Evolutionary conservation across 2,329 filamentous ascomycete genomes (phyloP).

Genomic region (Neonectria magnoliae): DNA sequence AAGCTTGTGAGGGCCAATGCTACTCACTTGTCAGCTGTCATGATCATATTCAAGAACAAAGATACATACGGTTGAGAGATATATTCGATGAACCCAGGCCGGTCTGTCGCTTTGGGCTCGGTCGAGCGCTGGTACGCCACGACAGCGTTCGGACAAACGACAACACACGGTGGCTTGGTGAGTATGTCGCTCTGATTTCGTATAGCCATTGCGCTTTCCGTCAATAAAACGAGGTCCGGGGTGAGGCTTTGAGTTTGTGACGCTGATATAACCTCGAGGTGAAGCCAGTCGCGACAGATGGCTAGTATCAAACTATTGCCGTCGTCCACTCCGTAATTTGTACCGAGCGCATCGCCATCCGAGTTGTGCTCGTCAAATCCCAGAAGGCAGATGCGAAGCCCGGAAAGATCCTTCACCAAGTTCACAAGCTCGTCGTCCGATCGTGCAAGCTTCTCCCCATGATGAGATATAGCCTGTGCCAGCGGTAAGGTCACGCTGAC

Average conservation of each 20-base stretch:
- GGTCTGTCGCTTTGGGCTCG: slow-evolving; percentile 29
- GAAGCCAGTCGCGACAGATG: slow-evolving; percentile 35
- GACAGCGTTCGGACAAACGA: slow-evolving; percentile 47
- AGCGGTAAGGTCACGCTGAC: slow-evolving; percentile 39
- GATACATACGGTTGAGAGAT: slow-evolving; percentile 51
- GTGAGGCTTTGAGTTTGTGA: slow-evolving; percentile 9
- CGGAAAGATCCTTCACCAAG: neutral
- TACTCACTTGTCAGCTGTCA: slow-evolving; percentile 21
- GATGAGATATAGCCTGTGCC: neutral
- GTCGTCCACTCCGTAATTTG: slow-evolving; percentile 5
- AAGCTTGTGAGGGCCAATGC: slow-evolving; percentile 52
- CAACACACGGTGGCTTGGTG: slow-evolving; percentile 39
- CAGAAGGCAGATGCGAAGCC: neutral
- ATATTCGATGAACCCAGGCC: slow-evolving; percentile 47
- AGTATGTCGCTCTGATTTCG: slow-evolving; percentile 17
- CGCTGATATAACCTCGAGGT: slow-evolving; percentile 32
- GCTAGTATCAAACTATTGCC: slow-evolving; percentile 21
- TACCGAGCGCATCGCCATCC: neutral
- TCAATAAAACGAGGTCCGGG: slow-evolving; percentile 44
- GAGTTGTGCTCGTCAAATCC: neutral
- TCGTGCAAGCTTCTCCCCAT: neutral
- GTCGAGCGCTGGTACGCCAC: slow-evolving; percentile 42
- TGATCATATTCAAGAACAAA: neutral
- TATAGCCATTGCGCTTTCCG: slow-evolving; percentile 24
- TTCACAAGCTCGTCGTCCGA: neutral